Base-by-base conservation (phyloP, 345 rosid species). In the Mallotus nudiflorus region DNA sequence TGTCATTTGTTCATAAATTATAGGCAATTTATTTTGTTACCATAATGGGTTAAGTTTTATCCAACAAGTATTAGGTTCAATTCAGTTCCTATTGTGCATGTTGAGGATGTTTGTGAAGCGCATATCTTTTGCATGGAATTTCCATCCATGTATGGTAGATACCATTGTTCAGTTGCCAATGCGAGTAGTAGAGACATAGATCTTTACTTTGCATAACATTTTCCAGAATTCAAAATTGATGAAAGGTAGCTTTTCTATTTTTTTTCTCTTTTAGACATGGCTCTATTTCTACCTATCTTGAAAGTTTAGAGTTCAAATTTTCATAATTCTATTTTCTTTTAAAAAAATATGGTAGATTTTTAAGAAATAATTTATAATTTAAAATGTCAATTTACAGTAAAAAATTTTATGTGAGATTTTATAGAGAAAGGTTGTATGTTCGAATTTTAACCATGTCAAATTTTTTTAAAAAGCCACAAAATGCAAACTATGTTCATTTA, bases 41-140 rank as follows among this genome's bases (percentile, higher is more conserved):
- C 64, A 56, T 59, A 13, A 37, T 15, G n/a, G 24, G 4, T 22
- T 83, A 14, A 83, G 73, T 74, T 61, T 42, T 11, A 9, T 80
- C 25, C 75, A 87, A 49, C 83, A 82, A 25, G 19, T 80, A 27
- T 27, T 76, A 25, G 89, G 87, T 12, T 66, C 68, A 28, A n/a
- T 87, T n/a, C n/a, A n/a, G n/a, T n/a, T 4, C 87, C 91, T 11
- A 56, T 87, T 25, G 82, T 87, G 33, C 89, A 82, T 71, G 50
- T 85, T 4, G 85, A 83, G 4, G 91, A 85, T 56, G 86, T 64
- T 0, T 76, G 82, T 54, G 80, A 78, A 40, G 80, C 85, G 12
- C 85, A 75, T 53, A 40, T 82, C n/a, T 82, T 55, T 55, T 55
- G 60, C 29, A 72, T 82, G 74, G 75, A 81, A 52, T 53, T 62